Evolutionary conservation across 2,329 filamentous ascomycete genomes (phyloP).

Genomic region (Fusarium beomiforme): DNA sequence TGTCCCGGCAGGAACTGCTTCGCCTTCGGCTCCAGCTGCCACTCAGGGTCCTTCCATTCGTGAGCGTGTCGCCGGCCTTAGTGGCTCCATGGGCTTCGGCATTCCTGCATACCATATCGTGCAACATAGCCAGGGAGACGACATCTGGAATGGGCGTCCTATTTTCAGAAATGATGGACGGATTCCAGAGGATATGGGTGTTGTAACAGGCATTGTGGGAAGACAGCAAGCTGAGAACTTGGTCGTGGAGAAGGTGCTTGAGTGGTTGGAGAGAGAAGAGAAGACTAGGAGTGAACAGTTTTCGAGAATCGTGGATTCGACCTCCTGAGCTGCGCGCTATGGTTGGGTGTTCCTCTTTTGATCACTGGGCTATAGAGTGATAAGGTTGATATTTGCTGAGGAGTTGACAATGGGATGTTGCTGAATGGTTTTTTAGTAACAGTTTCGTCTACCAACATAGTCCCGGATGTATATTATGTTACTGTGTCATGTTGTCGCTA

Average conservation of each 20-base stretch:
- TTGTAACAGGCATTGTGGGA: constrained; percentile 48
- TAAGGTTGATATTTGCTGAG: not conserved
- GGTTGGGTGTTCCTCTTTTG: not conserved
- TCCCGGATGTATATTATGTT: not conserved
- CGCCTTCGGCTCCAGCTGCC: not conserved
- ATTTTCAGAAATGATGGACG: constrained; percentile 46
- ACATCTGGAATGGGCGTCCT: constrained; percentile 51
- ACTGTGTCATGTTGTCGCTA: not conserved
- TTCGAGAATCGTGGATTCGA: not conserved
- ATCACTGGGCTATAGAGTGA: not conserved
- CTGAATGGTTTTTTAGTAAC: not conserved
- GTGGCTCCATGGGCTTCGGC: constrained; percentile 45
- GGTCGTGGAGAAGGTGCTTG: constrained; percentile 53
- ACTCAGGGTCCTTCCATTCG: constrained; percentile 13
- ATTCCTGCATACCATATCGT: constrained; percentile 49
- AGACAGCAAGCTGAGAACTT: constrained; percentile 50
- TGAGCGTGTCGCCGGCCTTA: constrained; percentile 48
- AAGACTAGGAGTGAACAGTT: constrained; percentile 7
- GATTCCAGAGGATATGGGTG: constrained; percentile 47
- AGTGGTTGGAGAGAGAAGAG: constrained; percentile 46
- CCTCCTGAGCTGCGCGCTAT: not conserved
- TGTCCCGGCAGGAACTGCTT: not conserved
- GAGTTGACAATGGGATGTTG: not conserved
- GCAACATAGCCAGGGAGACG: constrained; percentile 20
- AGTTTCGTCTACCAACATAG: not conserved